Percentiles rank a stretch among this genome's conserved stretches.
Conservation (phyloP, 306 rosid genomes). For the Comarum palustre region DNA sequence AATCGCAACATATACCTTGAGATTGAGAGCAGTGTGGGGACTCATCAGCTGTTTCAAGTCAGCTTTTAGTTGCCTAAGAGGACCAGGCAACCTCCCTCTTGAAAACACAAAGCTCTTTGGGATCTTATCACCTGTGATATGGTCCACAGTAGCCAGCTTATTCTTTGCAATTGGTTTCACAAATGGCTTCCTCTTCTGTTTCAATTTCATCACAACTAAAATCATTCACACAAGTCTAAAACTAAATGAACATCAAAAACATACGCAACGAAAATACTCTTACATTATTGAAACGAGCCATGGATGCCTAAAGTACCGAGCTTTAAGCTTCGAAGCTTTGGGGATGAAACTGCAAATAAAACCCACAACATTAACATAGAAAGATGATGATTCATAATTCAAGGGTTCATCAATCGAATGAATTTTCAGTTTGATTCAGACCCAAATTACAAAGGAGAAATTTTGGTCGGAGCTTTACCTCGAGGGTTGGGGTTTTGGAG, state of each 20-base stretch:
- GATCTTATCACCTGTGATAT: constrained; percentile 83
- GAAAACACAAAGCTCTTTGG: constrained; percentile 85
- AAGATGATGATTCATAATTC: neutral
- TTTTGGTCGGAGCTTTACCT: neutral
- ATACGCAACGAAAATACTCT: constrained; percentile 10
- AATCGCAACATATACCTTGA: constrained; percentile 42
- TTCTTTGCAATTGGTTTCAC: constrained; percentile 52
- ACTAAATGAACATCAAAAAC: no score
- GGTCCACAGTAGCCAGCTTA: constrained; percentile 67
- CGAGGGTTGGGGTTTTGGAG: constrained; percentile 2
- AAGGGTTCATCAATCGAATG: neutral
- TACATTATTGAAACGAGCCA: constrained; percentile 51
- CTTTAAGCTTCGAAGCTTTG: neutral
- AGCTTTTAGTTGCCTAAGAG: constrained; percentile 81
- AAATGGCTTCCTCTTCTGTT: constrained; percentile 40
- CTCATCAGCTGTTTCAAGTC: constrained; percentile 88
- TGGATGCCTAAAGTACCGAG: constrained; percentile 16
- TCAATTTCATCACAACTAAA: constrained; percentile 10
- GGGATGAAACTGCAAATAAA: constrained; percentile 3
- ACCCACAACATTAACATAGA: neutral
- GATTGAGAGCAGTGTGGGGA: constrained; percentile 82
- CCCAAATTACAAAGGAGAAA: neutral
- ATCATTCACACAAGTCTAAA: neutral
- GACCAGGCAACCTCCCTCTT: constrained; percentile 74
- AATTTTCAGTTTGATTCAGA: neutral